Base-by-base conservation (phyloP, 2,329 filamentous ascomycete genomes). In the Cladosporium sp. region DNA sequence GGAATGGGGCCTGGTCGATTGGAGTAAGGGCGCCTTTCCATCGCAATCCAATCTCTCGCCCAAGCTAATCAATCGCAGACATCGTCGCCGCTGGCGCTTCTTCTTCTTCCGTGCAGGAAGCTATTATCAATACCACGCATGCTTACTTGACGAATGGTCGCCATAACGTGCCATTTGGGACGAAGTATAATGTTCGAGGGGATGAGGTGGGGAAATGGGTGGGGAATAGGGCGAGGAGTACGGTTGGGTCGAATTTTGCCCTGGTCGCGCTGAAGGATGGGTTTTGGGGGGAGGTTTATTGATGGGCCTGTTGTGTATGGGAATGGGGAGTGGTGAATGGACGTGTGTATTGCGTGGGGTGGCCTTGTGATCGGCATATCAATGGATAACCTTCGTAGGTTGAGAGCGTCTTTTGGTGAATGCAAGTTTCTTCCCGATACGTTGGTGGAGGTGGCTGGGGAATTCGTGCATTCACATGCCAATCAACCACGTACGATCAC, bases 141-240 rank as follows among this genome's bases (percentile, higher is more conserved):
- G 48, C 43, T 9, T 62, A 57, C 54, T 19, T 62, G 38, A 57
- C 57, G 3, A 59, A 61, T 35, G 56, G 56, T 3, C 36, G 49
- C 13, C 59, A 61, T 41, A 40, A 27, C 8, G 57, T 61, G n/a
- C 60, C 60, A 4, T 62, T 62, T 18, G 59, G 59, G 11, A 61
- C 59, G 18, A 62, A 61, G 33, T 62, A 61, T 19, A 45, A 55
- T 16, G 57, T 60, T 8, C 48, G 53, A 18, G 55, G 56, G 1
- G 38, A 45, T 4, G 43, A 55, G 18, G 53, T 52, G 2, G 60
- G 60, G 9, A 38, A 41, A 29, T 62, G 59, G 59, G 51, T 59
- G 11, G 55, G 41, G 3, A 60, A 62, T 38, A 57, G 54, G 39
- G 58, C 57, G 7, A 48, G 59, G 18, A 56, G 56, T 40, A 60